Percentiles rank a stretch among this genome's conserved stretches.
phyloP scores from a whole-genome alignment of 306 rosid genomes.

The Rubus parviflorus region DNA sequence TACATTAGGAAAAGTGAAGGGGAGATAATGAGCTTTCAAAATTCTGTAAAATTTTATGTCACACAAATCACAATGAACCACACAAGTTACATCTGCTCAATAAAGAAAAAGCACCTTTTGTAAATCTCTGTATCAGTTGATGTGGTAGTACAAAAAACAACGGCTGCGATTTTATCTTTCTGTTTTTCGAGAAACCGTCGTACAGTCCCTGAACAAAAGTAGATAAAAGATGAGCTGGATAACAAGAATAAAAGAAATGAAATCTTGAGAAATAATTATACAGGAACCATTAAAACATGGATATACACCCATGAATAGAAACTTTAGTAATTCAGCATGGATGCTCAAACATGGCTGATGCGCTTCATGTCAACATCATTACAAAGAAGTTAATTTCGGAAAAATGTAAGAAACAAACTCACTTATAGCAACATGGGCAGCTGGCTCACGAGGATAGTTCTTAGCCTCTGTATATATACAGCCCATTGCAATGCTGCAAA shows the following conservation, averaged over 20 bases:
- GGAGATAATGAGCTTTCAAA: slow-evolving; percentile 19
- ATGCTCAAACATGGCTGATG: slow-evolving; percentile 18
- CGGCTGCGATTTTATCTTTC: slow-evolving; percentile 74
- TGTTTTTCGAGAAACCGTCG: slow-evolving; percentile 94
- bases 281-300: slow-evolving; percentile 14
- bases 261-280: slow-evolving; percentile 16
- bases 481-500: slow-evolving; percentile 90
- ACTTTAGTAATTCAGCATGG: not conserved
- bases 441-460: slow-evolving; percentile 99
- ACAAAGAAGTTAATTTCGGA: slow-evolving; percentile 21
- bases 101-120: slow-evolving; percentile 57
- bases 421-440: slow-evolving; percentile 99
- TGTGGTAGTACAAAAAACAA: slow-evolving; percentile 88
- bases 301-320: slow-evolving; percentile 9
- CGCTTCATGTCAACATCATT: slow-evolving; percentile 20
- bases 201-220: slow-evolving; percentile 71
- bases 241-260: not conserved
- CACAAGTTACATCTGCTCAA: not conserved
- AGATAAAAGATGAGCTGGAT: slow-evolving; percentile 16
- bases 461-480: slow-evolving; percentile 91
- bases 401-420: slow-evolving; percentile 43
- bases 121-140: slow-evolving; percentile 87
- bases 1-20: slow-evolving; percentile 31
- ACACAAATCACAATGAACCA: not conserved
- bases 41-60: not conserved